Evolutionary conservation across 768 basidiomycete genomes (phyloP), one percentile per base, ranked within the genome.

Genomic region (Guyanaporus albipodus): DNA sequence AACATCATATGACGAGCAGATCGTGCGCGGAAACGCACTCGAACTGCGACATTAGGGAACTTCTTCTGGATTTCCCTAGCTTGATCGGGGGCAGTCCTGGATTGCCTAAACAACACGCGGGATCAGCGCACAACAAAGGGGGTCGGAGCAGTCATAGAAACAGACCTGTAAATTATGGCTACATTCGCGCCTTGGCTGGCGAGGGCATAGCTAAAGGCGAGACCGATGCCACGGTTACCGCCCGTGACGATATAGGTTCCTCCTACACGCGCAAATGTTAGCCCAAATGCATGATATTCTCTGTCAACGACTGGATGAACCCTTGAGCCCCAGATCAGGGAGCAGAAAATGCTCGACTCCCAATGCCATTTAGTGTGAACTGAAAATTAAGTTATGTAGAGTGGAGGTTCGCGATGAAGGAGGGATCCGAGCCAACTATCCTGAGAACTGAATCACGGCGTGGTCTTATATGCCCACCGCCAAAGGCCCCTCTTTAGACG

Each of bases 201-300:
- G 28, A 80, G 67, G 2, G 80, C 79, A 29, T 68, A 63, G 21
- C 75, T 74, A 44, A 73, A 77, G 2, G 76, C 80, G 24, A 63
- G 69, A 2, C 84, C 83, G 38, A 85, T 82, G 9, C 83, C 82
- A 34, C 76, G 68, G 54, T 77, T 80, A 2, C 80, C 80, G 4
- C 83, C 83, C 0, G 83, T 83, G 37, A 85, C 72, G 26, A 84
- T 72, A 44, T 77, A 64, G 40, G 73, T 74, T 38, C 72, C 74
- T 0, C 60, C 77, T 19, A 17, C n/a, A n/a, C 12, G 6, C 8
- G 18, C 10, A 21, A 23, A 0, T 0, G 14, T 37, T n/a, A 32
- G 21, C 8, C 10, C 22, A 32, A 2, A 26, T 5, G 26, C 8
- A 17, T 17, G 7, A 29, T 19, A 2, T n/a, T 3, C 6, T 4